Evolutionary conservation across 768 basidiomycete species (phyloP).

Genomic region (Lepiota brunneoincarnata): DNA sequence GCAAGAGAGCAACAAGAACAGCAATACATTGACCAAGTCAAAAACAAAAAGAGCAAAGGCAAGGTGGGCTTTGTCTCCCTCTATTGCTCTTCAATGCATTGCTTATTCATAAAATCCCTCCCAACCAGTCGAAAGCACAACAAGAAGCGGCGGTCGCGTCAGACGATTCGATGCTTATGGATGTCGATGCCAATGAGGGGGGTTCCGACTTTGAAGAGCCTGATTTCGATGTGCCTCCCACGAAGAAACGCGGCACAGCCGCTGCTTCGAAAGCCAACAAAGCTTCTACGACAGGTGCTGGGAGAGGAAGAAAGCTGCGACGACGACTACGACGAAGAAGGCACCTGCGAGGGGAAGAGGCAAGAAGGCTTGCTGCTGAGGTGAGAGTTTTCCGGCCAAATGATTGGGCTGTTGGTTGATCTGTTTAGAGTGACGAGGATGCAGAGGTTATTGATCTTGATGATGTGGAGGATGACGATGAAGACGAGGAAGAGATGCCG

Average conservation of each 20-base stretch:
- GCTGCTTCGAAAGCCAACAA: conserved; percentile 22
- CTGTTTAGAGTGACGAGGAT: conserved; percentile 12
- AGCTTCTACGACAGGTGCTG: conserved; percentile 28
- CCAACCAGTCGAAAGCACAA: conserved; percentile 51
- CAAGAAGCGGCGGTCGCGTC: conserved; percentile 47
- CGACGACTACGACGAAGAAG: conserved; percentile 38
- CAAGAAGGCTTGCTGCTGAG: conserved; percentile 47
- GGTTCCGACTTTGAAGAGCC: conserved; percentile 53
- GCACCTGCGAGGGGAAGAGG: conserved; percentile 46
- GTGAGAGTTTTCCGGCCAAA: conserved; percentile 7
- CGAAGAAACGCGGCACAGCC: conserved; percentile 39
- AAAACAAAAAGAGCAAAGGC: conserved; percentile 34
- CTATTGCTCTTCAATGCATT: background rate
- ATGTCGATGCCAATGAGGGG: conserved; percentile 48
- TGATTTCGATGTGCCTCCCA: conserved; percentile 44
- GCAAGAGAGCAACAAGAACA: conserved; percentile 72
- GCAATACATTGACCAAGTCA: conserved; percentile 50
- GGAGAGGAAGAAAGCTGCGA: conserved; percentile 35
- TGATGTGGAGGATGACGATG: conserved; percentile 39
- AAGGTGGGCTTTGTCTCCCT: conserved; percentile 33
- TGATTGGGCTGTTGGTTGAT: background rate
- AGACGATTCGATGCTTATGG: conserved; percentile 81
- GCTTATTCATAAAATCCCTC: background rate
- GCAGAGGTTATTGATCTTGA: conserved; percentile 47
- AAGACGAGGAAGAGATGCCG: conserved; percentile 47